phyloP scores from a whole-genome alignment of 148 eudicot genomes.

The Camellia japonica region DNA sequence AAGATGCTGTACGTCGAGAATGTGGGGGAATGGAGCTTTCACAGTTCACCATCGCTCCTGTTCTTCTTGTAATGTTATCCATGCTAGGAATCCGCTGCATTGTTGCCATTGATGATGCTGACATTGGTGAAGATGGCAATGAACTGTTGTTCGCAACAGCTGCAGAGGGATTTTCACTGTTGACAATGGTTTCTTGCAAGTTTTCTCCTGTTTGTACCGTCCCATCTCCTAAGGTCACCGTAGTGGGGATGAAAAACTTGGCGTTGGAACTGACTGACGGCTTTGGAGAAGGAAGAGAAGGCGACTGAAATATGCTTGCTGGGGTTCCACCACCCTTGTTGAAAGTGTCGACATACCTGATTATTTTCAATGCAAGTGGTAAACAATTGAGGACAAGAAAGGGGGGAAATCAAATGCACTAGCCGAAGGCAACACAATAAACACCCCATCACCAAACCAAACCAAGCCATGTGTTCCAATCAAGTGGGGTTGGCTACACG shows the following conservation, averaged over 20 bases:
- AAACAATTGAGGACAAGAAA: not conserved
- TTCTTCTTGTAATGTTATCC: constrained; percentile 41
- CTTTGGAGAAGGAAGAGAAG: constrained; percentile 44
- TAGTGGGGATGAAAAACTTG: constrained; percentile 59
- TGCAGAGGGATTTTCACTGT: constrained; percentile 24
- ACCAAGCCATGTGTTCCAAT: too few species aligned
- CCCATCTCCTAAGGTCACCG: constrained; percentile 32
- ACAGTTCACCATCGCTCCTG: constrained; percentile 10
- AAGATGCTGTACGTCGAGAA: constrained; percentile 60
- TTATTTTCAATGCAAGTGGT: not conserved
- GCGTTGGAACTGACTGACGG: constrained; percentile 38
- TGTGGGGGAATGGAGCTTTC: constrained; percentile 27
- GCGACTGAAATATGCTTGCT: constrained; percentile 50
- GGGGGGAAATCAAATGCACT: not conserved
- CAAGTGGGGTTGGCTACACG: too few species aligned
- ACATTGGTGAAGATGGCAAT: constrained; percentile 31
- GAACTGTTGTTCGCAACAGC: constrained; percentile 18
- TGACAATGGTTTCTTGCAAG: constrained; percentile 20
- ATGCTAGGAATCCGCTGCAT: constrained; percentile 58
- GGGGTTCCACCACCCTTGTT: constrained; percentile 61
- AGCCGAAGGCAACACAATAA: not conserved
- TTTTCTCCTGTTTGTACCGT: constrained; percentile 17
- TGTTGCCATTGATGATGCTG: constrained; percentile 21
- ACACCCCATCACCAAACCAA: not conserved
- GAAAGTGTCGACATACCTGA: constrained; percentile 79